Conservation (phyloP, 148 eudicot genomes). For the Rhododendron ferrugineum region DNA sequence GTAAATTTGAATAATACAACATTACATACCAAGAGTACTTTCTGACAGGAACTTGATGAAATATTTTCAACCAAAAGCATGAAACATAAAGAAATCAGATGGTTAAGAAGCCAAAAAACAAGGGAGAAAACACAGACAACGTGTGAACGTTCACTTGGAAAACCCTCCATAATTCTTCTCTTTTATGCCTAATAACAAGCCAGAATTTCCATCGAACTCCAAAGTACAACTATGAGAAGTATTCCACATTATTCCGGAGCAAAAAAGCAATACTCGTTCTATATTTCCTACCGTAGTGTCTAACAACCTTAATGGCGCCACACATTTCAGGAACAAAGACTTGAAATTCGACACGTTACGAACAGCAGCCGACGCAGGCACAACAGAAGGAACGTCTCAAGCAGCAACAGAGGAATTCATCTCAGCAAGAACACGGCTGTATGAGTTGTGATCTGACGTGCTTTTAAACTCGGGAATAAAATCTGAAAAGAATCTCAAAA, state of each 20-base stretch:
- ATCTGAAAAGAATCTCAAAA: constrained; percentile 79
- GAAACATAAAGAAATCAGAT: background rate
- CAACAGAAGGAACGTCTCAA: constrained; percentile 12
- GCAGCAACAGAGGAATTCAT: constrained; percentile 47
- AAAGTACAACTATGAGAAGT: background rate
- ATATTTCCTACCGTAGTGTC: background rate
- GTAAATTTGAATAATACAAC: background rate
- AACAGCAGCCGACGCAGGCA: background rate
- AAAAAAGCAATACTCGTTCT: background rate
- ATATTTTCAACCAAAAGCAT: background rate
- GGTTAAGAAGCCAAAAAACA: background rate
- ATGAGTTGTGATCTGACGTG: constrained; percentile 66
- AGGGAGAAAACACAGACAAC: background rate
- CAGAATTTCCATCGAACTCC: background rate
- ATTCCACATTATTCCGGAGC: background rate
- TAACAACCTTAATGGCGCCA: background rate
- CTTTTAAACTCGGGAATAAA: constrained; percentile 79
- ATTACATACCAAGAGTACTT: background rate
- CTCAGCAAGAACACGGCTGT: constrained; percentile 53
- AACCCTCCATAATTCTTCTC: background rate
- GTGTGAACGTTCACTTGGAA: background rate
- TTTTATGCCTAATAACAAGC: background rate
- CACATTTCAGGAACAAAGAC: background rate
- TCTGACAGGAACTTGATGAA: background rate
- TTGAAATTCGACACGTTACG: background rate